Conservation (phyloP, 176 grass and related monocot species). For the Phoenix roebelenii region DNA sequence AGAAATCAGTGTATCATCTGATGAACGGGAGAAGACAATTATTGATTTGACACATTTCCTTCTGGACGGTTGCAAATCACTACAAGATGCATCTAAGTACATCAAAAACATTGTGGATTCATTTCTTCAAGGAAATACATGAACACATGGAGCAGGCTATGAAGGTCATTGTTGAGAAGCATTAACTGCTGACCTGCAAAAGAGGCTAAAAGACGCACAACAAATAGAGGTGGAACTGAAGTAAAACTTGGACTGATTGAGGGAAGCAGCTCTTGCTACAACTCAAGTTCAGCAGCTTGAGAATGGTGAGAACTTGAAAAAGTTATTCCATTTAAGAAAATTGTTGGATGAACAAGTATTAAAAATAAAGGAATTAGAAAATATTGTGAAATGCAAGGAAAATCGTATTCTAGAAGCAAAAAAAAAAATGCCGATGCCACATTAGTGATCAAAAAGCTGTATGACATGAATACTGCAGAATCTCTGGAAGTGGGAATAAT, state of each 20-base stretch:
- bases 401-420: constrained; percentile 8
- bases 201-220: constrained; percentile 46
- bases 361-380: constrained; percentile 26
- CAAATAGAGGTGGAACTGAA: constrained; percentile 51
- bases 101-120: constrained; percentile 55
- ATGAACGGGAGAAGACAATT: constrained; percentile 70
- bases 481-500: constrained; percentile 7
- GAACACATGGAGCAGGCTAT: constrained; percentile 67
- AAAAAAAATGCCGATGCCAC: constrained; percentile 8
- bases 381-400: constrained; percentile 19
- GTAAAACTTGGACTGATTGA: constrained; percentile 63
- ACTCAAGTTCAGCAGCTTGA: constrained; percentile 48
- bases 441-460: constrained; percentile 15
- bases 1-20: constrained; percentile 42
- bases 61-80: constrained; percentile 46
- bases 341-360: constrained; percentile 22
- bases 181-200: constrained; percentile 50
- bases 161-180: constrained; percentile 58
- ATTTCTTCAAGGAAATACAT: constrained; percentile 49
- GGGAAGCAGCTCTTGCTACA: constrained; percentile 67
- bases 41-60: constrained; percentile 72
- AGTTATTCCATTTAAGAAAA: constrained; percentile 23
- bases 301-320: constrained; percentile 37
- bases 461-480: constrained; percentile 4
- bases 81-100: constrained; percentile 68